Base-by-base conservation (phyloP, 345 rosid species). In the Citrus medica region DNA sequence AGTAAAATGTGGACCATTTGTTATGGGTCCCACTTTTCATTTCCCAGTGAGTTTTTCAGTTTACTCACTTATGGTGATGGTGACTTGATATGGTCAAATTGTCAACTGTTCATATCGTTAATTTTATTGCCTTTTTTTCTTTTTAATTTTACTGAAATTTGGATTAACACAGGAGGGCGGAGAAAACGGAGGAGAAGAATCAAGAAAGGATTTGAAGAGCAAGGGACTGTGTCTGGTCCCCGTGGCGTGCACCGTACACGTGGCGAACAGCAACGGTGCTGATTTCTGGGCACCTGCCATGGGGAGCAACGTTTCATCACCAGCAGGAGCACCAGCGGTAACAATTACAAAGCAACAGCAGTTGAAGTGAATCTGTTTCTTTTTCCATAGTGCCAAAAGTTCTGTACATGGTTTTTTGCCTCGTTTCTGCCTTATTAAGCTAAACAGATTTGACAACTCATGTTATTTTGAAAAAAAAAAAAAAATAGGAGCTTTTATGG, bases 201-300 rank as follows among this genome's bases (percentile, higher is more conserved):
- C 59, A 48, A 53, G 60, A 16, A 80, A 79, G 73, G 91, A 87
- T 61, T 78, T 95, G 88, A 87, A 89, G 81, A 93, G 94, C 83
- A 88, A 92, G 76, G 99, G 99, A 21, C 79, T 95, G 51, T 93
- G 99, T 76, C 83, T 95, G 65, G 97, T 91, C 55, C 97, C 97
- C 1, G 80, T 89, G 76, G 92, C 87, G 0, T 89, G 84, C 80
- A 88, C 94, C 71, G 72, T 83, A 38, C 93, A 88, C 80, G 92
- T 91, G 83, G 92, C 82, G 6, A 86, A 79, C 69, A 83, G 82
- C 76, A 93, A 91, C 75, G 98, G 99, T 22, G 97, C 97, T 16
- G 97, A 95, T 90, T 89, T 86, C 79, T 95, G 98, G 97, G 90
- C 96, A 66, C 94, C 98, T 30, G 89, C 89, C 5, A 87, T 65